phyloP scores from a whole-genome alignment of 352 stramenopile genomes.

The Pythium aphanidermatum region DNA sequence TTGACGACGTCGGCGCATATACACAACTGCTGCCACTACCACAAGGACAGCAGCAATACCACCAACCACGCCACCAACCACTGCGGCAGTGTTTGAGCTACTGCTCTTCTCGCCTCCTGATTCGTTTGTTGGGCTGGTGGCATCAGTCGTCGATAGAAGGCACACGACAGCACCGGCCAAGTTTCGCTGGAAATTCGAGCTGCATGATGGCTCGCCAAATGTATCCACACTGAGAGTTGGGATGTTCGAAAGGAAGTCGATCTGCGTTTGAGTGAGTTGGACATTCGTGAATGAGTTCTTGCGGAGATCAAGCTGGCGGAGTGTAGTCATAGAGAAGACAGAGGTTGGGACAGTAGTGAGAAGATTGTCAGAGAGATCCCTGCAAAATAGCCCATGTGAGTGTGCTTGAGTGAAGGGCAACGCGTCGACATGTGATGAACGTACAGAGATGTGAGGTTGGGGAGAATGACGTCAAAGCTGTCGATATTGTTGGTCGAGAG shows the following conservation, averaged over 20 bases:
- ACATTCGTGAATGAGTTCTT: conserved; percentile 51
- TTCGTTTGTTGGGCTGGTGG: conserved; percentile 6
- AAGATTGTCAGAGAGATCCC: conserved; percentile 47
- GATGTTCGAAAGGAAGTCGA: conserved; percentile 28
- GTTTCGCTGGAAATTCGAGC: conserved; percentile 11
- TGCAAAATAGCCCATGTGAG: too few relatives aligned
- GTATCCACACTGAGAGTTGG: conserved; percentile 38
- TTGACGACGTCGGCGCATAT: neutral
- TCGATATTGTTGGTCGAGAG: conserved; percentile 48
- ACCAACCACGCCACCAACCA: conserved; percentile 36
- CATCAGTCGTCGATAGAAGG: conserved; percentile 11
- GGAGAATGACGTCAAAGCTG: conserved; percentile 39
- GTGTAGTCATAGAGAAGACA: conserved; percentile 39
- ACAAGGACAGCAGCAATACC: conserved; percentile 28
- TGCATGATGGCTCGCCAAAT: conserved; percentile 22
- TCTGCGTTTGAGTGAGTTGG: conserved; percentile 21
- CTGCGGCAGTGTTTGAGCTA: conserved; percentile 21
- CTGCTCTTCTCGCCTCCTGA: neutral
- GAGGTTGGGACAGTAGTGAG: conserved; percentile 37
- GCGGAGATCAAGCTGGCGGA: conserved; percentile 37
- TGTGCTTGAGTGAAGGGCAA: too few relatives aligned
- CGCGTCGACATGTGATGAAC: too few relatives aligned
- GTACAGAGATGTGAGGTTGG: conserved; percentile 43
- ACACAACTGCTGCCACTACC: conserved; percentile 5
- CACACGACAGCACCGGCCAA: conserved; percentile 37